These are phyloP conservation scores for Carex scoparia DNA, from an alignment of 176 grass and related monocot genomes.

Conservation along the genomic window DNA sequence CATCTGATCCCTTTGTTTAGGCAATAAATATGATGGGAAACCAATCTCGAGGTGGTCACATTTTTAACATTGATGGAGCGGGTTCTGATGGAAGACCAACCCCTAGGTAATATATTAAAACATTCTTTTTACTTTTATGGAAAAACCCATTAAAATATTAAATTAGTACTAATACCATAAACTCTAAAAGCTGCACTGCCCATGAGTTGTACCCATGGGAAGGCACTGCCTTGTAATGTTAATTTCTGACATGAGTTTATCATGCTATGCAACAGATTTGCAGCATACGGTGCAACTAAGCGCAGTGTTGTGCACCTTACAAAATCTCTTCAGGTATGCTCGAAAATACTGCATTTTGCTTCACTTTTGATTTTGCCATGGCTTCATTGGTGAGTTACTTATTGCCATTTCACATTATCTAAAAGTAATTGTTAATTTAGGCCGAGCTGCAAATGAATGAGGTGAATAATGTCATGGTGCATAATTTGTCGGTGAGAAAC, in stretches of 20 bases:
- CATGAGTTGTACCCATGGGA: not conserved
- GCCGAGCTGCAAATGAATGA: conserved; percentile 98
- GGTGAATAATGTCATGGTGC: conserved; percentile 98
- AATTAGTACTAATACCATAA: not conserved
- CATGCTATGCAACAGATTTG: conserved; percentile 51
- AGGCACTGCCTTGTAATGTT: conserved; percentile 20
- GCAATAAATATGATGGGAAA: conserved; percentile 98
- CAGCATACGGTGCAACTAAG: conserved; percentile 95
- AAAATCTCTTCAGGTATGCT: conserved; percentile 85
- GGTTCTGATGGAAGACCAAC: conserved; percentile 99
- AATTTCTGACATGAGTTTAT: conserved; percentile 20
- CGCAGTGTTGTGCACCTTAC: conserved; percentile 90
- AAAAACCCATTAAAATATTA: not conserved
- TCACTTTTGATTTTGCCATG: not conserved
- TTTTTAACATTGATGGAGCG: conserved; percentile 98
- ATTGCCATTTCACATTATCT: not conserved
- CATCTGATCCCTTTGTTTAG: conserved; percentile 23
- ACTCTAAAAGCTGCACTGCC: conserved; percentile 5
- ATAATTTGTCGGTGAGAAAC: conserved; percentile 74
- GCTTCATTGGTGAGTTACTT: not conserved
- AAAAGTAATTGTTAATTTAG: conserved; percentile 41
- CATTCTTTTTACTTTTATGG: conserved; percentile 16
- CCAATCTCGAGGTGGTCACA: conserved; percentile 83
- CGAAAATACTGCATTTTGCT: not conserved
- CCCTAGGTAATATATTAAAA: conserved; percentile 54